These are phyloP conservation scores for Cryptococcus sp. DNA, from an alignment of 1,284 basidiomycete species.

Conservation along the genomic window DNA sequence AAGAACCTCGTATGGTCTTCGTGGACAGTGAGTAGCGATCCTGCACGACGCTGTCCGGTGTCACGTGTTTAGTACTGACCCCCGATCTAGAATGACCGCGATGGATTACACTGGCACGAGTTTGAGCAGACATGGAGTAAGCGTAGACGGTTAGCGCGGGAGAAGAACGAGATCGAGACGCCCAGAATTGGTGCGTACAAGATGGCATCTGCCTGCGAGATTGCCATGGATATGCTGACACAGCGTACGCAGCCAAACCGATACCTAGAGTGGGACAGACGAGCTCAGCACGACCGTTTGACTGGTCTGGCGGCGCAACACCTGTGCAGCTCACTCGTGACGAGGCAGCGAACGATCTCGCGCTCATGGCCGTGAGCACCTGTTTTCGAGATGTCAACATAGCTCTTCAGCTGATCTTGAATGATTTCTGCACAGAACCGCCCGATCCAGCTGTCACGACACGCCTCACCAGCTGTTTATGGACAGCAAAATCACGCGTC, in stretches of 20 bases:
- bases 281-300: slow-evolving; percentile 24
- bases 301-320: slow-evolving; percentile 46
- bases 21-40: slow-evolving; percentile 52
- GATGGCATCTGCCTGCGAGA: neutral
- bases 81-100: slow-evolving; percentile 40
- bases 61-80: neutral
- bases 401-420: neutral
- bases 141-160: slow-evolving; percentile 56
- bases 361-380: slow-evolving; percentile 47
- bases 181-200: slow-evolving; percentile 50
- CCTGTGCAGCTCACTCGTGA: slow-evolving; percentile 32
- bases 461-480: slow-evolving; percentile 38
- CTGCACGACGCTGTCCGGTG: slow-evolving; percentile 12
- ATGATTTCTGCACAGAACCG: slow-evolving; percentile 3
- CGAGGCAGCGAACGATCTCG: slow-evolving; percentile 43
- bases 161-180: slow-evolving; percentile 58
- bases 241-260: slow-evolving; percentile 31
- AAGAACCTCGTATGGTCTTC: slow-evolving; percentile 55
- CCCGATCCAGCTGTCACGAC: slow-evolving; percentile 21
- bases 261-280: slow-evolving; percentile 36
- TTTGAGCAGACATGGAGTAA: slow-evolving; percentile 58
- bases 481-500: slow-evolving; percentile 14
- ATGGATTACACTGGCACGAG: slow-evolving; percentile 54
- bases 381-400: neutral
- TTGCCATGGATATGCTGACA: neutral